Percentiles rank a stretch among this genome's conserved stretches.
Conservation (phyloP, 2,329 filamentous ascomycete genomes). For the Fonsecaea erecta region DNA sequence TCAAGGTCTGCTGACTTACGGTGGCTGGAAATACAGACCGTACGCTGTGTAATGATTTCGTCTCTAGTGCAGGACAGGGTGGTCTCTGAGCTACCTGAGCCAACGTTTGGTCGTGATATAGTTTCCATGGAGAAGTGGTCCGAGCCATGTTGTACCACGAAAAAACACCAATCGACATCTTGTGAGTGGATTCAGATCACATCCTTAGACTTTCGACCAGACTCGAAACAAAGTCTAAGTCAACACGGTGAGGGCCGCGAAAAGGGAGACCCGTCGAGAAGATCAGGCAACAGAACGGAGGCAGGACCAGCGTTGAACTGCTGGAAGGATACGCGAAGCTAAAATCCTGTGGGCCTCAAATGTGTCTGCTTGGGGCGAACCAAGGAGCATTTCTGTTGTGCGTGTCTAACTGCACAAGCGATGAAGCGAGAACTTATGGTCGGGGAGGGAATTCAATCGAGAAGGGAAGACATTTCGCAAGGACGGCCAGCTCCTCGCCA, state of each 20-base stretch:
- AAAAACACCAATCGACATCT: not conserved
- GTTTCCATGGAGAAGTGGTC: not conserved
- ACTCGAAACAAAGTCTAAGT: not conserved
- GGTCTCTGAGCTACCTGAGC: not conserved
- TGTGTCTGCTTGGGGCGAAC: not conserved
- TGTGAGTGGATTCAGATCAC: not conserved
- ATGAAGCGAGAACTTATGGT: not conserved
- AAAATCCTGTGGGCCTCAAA: not conserved
- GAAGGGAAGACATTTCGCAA: too few species aligned
- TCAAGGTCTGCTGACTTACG: not conserved
- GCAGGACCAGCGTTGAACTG: not conserved
- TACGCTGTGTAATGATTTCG: not conserved
- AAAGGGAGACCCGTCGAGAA: not conserved
- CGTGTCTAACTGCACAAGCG: not conserved
- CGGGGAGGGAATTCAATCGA: too few species aligned
- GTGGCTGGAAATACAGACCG: not conserved
- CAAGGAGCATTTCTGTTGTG: not conserved
- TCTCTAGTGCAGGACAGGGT: not conserved
- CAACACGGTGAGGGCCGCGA: not conserved
- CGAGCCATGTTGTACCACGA: not conserved
- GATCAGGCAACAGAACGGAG: not conserved
- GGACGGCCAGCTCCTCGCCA: too few species aligned
- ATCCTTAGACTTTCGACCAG: not conserved
- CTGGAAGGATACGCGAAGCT: not conserved
- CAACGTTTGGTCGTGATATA: not conserved